Percentiles rank a stretch among this genome's conserved stretches.
phyloP scores from a whole-genome alignment of 225 moss, liverwort and hornwort species.

The Polytrichum formosum region DNA sequence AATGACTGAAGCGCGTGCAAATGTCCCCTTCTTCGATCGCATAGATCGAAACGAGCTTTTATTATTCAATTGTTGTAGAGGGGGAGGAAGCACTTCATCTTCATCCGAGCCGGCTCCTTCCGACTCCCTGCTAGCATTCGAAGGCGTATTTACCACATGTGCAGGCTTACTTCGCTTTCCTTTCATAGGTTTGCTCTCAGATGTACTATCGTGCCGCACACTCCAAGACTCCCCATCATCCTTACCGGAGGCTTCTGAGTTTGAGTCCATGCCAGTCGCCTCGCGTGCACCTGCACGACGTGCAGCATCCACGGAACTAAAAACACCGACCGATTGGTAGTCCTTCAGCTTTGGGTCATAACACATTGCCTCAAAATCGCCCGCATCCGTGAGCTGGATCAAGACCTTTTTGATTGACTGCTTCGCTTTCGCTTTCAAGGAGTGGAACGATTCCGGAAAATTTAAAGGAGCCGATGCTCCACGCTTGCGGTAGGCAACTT shows the following conservation, averaged over 20 bases:
- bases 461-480: slow-evolving; percentile 83
- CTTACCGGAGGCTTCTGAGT: slow-evolving; percentile 42
- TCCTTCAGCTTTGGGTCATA: slow-evolving; percentile 57
- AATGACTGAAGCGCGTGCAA: slow-evolving; percentile 5
- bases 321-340: slow-evolving; percentile 67
- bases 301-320: slow-evolving; percentile 55
- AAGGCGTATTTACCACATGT: slow-evolving; percentile 4
- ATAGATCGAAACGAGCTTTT: slow-evolving; percentile 29
- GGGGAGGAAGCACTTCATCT: slow-evolving; percentile 10
- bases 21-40: slow-evolving; percentile 43
- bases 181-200: slow-evolving; percentile 33
- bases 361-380: slow-evolving; percentile 69
- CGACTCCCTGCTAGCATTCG: background rate
- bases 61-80: slow-evolving; percentile 16
- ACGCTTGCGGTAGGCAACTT: slow-evolving; percentile 90
- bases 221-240: slow-evolving; percentile 39
- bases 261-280: slow-evolving; percentile 32
- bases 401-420: slow-evolving; percentile 52
- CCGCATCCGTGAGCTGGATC: slow-evolving; percentile 66
- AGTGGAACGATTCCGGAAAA: slow-evolving; percentile 82
- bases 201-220: slow-evolving; percentile 20
- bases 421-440: slow-evolving; percentile 45
- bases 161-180: slow-evolving; percentile 32
- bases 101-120: slow-evolving; percentile 24
- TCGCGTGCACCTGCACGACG: slow-evolving; percentile 45